phyloP scores from a whole-genome alignment of 768 basidiomycete genomes.

The Kwoniella mangroviensis region DNA sequence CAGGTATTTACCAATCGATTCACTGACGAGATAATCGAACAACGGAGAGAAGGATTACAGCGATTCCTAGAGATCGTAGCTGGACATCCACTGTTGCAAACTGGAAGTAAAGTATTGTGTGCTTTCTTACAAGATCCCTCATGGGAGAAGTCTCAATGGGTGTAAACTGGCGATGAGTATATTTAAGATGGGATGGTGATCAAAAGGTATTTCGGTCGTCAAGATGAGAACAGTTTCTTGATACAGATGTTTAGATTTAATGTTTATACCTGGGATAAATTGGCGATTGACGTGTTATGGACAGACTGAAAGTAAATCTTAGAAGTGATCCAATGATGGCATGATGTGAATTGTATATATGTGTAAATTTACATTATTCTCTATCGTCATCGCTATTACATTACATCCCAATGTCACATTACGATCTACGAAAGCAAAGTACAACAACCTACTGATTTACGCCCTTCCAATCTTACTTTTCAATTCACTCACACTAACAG shows the following conservation, averaged over 20 bases:
- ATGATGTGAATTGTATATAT: no score
- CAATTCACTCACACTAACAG: constrained; percentile 51
- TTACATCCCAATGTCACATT: no score
- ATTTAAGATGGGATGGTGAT: neutral
- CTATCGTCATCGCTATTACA: no score
- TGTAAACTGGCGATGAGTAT: neutral
- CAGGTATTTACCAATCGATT: constrained; percentile 94
- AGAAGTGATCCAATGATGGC: no score
- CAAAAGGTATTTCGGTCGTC: no score
- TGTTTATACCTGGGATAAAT: no score
- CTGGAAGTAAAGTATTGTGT: constrained; percentile 94
- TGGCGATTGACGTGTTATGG: no score
- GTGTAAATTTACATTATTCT: no score
- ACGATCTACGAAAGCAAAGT: no score
- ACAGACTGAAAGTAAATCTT: no score
- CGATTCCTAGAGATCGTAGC: constrained; percentile 94
- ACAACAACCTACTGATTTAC: neutral
- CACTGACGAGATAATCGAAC: constrained; percentile 95
- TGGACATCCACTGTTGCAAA: constrained; percentile 95
- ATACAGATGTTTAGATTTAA: no score
- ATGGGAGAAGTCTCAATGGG: constrained; percentile 64
- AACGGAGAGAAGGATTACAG: constrained; percentile 87
- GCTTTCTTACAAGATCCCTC: constrained; percentile 89
- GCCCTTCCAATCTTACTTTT: constrained; percentile 41
- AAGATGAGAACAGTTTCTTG: no score